A percentile compares a stretch with the other conserved stretches of the same genome.
Conservation (phyloP, 2,329 filamentous ascomycete genomes). For the Bipolaris gigantea region DNA sequence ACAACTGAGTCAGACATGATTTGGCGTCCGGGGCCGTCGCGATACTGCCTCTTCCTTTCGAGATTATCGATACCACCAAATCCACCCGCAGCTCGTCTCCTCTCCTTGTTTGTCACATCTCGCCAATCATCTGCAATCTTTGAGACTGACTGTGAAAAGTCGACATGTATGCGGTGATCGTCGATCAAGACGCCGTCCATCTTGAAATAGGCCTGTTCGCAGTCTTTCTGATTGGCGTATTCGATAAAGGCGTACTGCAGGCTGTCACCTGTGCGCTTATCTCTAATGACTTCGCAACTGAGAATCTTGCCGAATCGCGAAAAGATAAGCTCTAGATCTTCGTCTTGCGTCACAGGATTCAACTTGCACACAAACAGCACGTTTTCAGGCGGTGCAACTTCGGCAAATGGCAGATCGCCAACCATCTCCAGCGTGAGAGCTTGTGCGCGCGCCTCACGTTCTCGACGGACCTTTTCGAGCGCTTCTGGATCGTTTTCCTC, state of each 20-base stretch:
- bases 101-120: conserved; percentile 79
- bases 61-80: conserved; percentile 88
- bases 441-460: conserved; percentile 89
- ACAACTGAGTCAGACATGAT: conserved; percentile 39
- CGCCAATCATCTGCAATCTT: conserved; percentile 90
- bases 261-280: conserved; percentile 91
- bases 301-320: conserved; percentile 93
- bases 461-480: conserved; percentile 76
- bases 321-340: conserved; percentile 94
- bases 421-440: conserved; percentile 97
- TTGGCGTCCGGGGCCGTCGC: conserved; percentile 33
- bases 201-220: conserved; percentile 95
- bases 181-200: conserved; percentile 98
- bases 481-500: conserved; percentile 79
- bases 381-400: conserved; percentile 96
- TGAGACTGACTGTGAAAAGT: conserved; percentile 92
- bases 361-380: conserved; percentile 98
- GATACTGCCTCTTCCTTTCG: conserved; percentile 88
- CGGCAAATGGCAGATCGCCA: conserved; percentile 93
- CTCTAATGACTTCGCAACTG: conserved; percentile 93
- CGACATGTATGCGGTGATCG: conserved; percentile 95
- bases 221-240: conserved; percentile 88
- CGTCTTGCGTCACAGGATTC: conserved; percentile 92
- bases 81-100: conserved; percentile 64
- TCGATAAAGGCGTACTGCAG: conserved; percentile 98